phyloP scores from a whole-genome alignment of 2,329 filamentous ascomycete species.

The Albophoma yamanashiensis region DNA sequence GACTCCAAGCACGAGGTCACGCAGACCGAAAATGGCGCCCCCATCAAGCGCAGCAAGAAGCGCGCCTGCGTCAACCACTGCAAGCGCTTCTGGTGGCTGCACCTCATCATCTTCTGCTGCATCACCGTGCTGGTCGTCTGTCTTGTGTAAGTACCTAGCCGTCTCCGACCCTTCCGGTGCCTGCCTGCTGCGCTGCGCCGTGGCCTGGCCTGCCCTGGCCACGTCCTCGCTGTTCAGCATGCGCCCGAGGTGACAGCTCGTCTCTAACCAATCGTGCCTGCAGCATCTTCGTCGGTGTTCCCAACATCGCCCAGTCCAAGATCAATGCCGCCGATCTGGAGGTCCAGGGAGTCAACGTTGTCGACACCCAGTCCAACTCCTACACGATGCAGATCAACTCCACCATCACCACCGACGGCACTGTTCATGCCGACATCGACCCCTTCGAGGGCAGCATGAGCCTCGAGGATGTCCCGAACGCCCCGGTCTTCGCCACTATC shows the following conservation, averaged over 20 bases:
- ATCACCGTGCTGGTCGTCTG: conserved; percentile 45
- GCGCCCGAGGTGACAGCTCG: not conserved
- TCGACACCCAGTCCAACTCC: conserved; percentile 30
- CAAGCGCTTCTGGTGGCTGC: conserved; percentile 50
- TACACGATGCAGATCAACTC: conserved; percentile 46
- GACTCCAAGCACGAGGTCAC: conserved; percentile 22
- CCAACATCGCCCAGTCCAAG: conserved; percentile 45
- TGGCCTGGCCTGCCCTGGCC: not conserved
- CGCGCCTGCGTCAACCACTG: conserved; percentile 34
- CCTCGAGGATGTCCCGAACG: conserved; percentile 35
- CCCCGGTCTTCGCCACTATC: conserved; percentile 38
- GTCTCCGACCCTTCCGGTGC: not conserved
- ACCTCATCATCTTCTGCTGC: conserved; percentile 38
- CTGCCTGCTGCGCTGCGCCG: not conserved
- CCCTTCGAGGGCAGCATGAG: conserved; percentile 43
- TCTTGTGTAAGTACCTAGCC: conserved; percentile 40
- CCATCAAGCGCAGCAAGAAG: conserved; percentile 20
- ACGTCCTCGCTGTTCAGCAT: not conserved
- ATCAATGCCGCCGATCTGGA: conserved; percentile 41
- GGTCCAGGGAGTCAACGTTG: conserved; percentile 40
- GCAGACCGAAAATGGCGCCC: conserved; percentile 22
- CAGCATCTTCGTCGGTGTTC: conserved; percentile 46
- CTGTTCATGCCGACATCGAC: conserved; percentile 39
- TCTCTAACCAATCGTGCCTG: not conserved
- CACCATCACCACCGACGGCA: conserved; percentile 40